Evolutionary conservation across 176 grass and related monocot genomes (phyloP), one percentile per base, ranked within the genome.

Genomic region (Bolboschoenus planiculmis): DNA sequence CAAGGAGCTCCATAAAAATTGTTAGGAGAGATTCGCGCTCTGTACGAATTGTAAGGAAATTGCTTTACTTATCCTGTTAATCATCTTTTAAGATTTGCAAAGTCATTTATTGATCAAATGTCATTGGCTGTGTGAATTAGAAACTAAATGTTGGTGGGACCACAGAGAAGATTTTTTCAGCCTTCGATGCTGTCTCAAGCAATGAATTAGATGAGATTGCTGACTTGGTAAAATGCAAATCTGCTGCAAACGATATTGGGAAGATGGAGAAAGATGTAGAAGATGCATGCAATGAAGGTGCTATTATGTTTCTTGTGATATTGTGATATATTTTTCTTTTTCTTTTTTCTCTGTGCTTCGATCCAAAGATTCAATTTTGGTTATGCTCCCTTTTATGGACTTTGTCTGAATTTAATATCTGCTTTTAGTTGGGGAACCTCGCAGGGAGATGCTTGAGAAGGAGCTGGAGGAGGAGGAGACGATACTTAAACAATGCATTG

Each of bases 201-300:
- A 91, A 90, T 78, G 87, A 92, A 31, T 56, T 84, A 46, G 89
- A 87, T 84, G 89, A 93, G 84, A 90, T 87, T 60, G 29, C 50
- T 21, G 89, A 99, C 86, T 83, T 99, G 35, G 88, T 87, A 84
- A 99, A 88, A 88, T 99, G 91, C 70, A 95, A 91, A 74, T 81
- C 57, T 80, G 88, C 91, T 65, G 87, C 91, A 56, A 77, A 81
- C 27, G 81, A 42, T 71, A 81, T 95, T 79, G 91, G 74, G 62
- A 99, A 95, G 84, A 86, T 90, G 84, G 93, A 95, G 78, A 95
- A 91, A 85, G 91, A 99, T 72, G 88, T 95, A 67, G 80, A 88
- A 75, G 85, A 67, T 18, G 91, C 89, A 11, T 95, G 86, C 56
- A 93, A 39, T 67, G 84, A 91, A 89, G 91, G 96, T 95, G 37